Conservation (phyloP, 140 eudicot species). For the Anethum foeniculum region DNA sequence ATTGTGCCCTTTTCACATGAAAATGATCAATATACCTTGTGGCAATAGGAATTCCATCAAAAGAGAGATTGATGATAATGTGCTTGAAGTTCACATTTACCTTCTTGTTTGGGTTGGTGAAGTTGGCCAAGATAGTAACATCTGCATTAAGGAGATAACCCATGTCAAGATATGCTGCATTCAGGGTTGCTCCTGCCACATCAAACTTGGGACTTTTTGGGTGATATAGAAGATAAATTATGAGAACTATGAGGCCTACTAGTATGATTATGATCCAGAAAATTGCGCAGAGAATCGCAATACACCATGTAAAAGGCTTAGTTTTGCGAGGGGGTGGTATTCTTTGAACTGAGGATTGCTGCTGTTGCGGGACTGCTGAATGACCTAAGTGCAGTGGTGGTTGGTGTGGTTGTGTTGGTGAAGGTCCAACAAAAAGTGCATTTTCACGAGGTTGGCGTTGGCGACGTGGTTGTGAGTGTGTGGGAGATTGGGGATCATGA, state of each 20-base stretch:
- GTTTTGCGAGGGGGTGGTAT: slow-evolving; percentile 41
- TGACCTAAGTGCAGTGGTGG: slow-evolving; percentile 16
- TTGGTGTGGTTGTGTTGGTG: slow-evolving; percentile 20
- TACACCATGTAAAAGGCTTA: slow-evolving; percentile 49
- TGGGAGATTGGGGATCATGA: slow-evolving; percentile 2
- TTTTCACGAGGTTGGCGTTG: not conserved
- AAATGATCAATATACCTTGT: slow-evolving; percentile 63
- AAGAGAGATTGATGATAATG: slow-evolving; percentile 50
- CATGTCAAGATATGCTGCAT: slow-evolving; percentile 90
- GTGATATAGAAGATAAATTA: slow-evolving; percentile 60
- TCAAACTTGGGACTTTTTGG: slow-evolving; percentile 80
- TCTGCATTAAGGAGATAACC: slow-evolving; percentile 85
- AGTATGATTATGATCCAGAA: slow-evolving; percentile 73
- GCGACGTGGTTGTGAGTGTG: slow-evolving; percentile 3
- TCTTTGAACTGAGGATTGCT: slow-evolving; percentile 28
- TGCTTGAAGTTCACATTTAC: slow-evolving; percentile 59
- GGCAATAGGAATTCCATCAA: slow-evolving; percentile 42
- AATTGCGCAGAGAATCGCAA: slow-evolving; percentile 56
- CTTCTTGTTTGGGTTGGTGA: slow-evolving; percentile 82
- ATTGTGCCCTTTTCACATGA: slow-evolving; percentile 28
- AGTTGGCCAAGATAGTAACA: slow-evolving; percentile 68
- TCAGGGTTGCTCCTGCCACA: slow-evolving; percentile 51
- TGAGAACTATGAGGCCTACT: slow-evolving; percentile 69
- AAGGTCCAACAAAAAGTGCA: not conserved
- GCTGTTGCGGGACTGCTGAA: slow-evolving; percentile 20